Evolutionary conservation across 371 early-diverging fungal species (phyloP), one percentile per base, ranked within the genome.

Genomic region (Rhizopus microsporus): DNA sequence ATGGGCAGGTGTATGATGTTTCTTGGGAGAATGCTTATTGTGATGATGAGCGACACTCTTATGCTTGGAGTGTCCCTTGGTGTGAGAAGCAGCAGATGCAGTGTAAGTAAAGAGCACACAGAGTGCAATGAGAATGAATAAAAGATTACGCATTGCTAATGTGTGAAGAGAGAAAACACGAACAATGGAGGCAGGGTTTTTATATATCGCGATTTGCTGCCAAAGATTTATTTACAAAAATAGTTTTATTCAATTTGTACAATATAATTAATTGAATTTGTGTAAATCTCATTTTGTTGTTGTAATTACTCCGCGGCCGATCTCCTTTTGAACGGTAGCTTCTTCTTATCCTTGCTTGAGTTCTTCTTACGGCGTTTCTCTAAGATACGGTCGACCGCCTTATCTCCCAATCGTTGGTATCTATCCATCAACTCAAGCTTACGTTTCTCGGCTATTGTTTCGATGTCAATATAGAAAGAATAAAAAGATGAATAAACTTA

Each of bases 341-440:
- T 70, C 51, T 74, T 71, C 62, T 74, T 77, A 54, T 94, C 93
- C 73, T 90, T 93, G 40, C 86, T 75, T 5, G 93, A 84, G 64
- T 95, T 94, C 67, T 84, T 84, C 84, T 94, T 94, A 63, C 96
- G 80, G 64, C 90, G 84, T 76, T 92, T 92, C 59, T 95, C 95
- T 57, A 94, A 69, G 32, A 88, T 79, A 58, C 85, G 86, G 54
- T 94, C 91, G 56, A 94, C 72, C 51, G 82, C 84, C 63, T 92
- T 86, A 30, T 69, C 76, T 29, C 84, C 88, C 46, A 87, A 61
- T 48, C 78, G 63, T 42, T 82, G 72, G 82, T 88, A 94, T 74
- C 88, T 88, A 51, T 92, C 88, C 61, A 90, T 83, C 58, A 91
- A 66, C 62, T 87, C 87, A 54, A 92, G 64, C 54, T 90, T 88